Evolutionary conservation across 1,284 basidiomycete species (phyloP).

Genomic region (Melanopsichium pennsylvanicum): DNA sequence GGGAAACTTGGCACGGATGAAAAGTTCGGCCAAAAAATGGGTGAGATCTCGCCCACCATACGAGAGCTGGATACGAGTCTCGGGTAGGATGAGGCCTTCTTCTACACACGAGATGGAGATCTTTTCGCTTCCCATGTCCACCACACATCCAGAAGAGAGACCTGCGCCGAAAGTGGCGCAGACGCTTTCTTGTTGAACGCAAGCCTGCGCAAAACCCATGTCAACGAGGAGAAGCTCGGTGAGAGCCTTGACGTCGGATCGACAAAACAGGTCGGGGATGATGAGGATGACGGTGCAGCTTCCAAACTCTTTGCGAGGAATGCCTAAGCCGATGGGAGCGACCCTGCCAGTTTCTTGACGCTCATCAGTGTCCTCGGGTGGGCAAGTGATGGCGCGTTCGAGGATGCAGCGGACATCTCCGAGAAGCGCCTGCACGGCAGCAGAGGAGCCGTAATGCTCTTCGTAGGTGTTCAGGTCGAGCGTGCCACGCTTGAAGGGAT

Average conservation of each 20-base stretch:
- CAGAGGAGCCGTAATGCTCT: slow-evolving; percentile 51
- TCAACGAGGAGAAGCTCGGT: slow-evolving; percentile 77
- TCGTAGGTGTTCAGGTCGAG: slow-evolving; percentile 58
- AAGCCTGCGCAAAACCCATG: slow-evolving; percentile 72
- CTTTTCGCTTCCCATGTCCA: slow-evolving; percentile 86
- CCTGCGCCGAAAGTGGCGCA: slow-evolving; percentile 95
- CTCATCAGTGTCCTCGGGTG: slow-evolving; percentile 42
- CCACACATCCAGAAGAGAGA: slow-evolving; percentile 90
- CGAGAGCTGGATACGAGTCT: slow-evolving; percentile 84
- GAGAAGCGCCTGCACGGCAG: slow-evolving; percentile 53
- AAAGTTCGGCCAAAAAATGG: slow-evolving; percentile 81
- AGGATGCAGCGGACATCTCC: slow-evolving; percentile 57
- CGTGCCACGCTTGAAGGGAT: slow-evolving; percentile 56
- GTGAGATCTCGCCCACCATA: slow-evolving; percentile 95
- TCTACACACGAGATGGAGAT: slow-evolving; percentile 93
- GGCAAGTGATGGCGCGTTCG: slow-evolving; percentile 56
- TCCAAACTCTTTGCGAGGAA: slow-evolving; percentile 25
- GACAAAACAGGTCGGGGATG: slow-evolving; percentile 90
- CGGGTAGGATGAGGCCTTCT: slow-evolving; percentile 86
- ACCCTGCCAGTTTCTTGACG: slow-evolving; percentile 38
- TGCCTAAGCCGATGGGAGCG: slow-evolving; percentile 55
- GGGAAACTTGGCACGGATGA: slow-evolving; percentile 84
- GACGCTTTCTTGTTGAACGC: slow-evolving; percentile 73
- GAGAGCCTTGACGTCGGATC: slow-evolving; percentile 81
- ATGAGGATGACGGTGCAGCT: slow-evolving; percentile 83